A percentile compares a stretch with the other conserved stretches of the same genome.
Evolutionary conservation across 805 yeast species (phyloP).

Genomic region (Candida pini): DNA sequence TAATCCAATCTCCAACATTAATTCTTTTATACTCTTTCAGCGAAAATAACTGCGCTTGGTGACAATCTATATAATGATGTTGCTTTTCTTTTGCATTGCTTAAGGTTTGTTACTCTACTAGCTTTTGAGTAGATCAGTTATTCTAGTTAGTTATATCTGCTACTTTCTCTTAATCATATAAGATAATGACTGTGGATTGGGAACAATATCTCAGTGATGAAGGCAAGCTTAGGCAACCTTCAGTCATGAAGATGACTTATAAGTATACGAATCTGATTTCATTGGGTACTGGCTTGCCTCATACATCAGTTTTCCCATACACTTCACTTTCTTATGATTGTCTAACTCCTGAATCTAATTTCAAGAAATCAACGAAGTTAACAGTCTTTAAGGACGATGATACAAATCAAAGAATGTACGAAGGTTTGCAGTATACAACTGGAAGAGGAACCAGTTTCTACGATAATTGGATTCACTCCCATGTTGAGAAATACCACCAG

Average conservation of each 20-base stretch:
- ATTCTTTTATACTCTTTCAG: too few species aligned
- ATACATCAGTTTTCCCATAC: slow-evolving; percentile 47
- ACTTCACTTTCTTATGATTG: slow-evolving; percentile 23
- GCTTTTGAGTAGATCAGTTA: too few species aligned
- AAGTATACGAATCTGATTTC: slow-evolving; percentile 33
- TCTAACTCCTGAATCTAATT: slow-evolving; percentile 38
- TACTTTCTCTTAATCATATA: too few species aligned
- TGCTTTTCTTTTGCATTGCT: too few species aligned
- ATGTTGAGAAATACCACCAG: slow-evolving; percentile 37
- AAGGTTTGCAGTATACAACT: slow-evolving; percentile 48
- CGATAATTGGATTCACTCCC: slow-evolving; percentile 35
- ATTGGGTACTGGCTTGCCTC: slow-evolving; percentile 55
- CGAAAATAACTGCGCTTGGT: too few species aligned
- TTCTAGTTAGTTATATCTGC: too few species aligned
- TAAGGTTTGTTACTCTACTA: too few species aligned
- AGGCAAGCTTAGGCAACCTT: slow-evolving; percentile 22
- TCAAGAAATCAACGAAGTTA: slow-evolving; percentile 36
- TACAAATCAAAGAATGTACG: slow-evolving; percentile 31
- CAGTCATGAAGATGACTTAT: slow-evolving; percentile 24
- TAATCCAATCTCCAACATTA: too few species aligned
- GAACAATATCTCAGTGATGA: slow-evolving; percentile 20
- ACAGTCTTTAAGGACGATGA: slow-evolving; percentile 14
- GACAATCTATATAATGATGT: too few species aligned
- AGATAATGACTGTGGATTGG: slow-evolving; percentile 25
- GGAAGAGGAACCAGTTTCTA: slow-evolving; percentile 44